phyloP scores from a whole-genome alignment of 2,329 filamentous ascomycete genomes.

The Verticillium albo-atrum region DNA sequence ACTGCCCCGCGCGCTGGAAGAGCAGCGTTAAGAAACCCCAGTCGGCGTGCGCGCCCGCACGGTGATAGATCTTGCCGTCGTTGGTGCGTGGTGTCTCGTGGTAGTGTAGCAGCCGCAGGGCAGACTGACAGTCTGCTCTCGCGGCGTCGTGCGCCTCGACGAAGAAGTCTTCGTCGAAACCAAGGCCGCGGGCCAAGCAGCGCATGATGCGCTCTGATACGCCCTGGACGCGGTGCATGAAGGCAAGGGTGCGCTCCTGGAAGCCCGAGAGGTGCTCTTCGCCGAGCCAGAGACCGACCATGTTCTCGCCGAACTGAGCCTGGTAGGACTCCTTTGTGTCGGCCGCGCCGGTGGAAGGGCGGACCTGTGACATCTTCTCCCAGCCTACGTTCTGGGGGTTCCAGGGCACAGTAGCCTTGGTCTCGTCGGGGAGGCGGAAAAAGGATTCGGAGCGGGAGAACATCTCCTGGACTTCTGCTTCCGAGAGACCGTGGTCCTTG shows the following conservation, averaged over 20 bases:
- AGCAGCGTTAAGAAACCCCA: constrained; percentile 60
- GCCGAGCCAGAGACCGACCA: constrained; percentile 47
- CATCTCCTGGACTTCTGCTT: constrained; percentile 43
- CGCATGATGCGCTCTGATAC: constrained; percentile 53
- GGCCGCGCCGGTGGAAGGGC: constrained; percentile 52
- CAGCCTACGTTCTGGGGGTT: constrained; percentile 53
- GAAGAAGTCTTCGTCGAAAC: constrained; percentile 53
- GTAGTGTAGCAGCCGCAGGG: constrained; percentile 54
- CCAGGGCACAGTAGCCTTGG: constrained; percentile 52
- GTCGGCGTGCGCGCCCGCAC: constrained; percentile 60
- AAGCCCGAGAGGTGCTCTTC: constrained; percentile 46
- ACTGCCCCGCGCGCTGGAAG: constrained; percentile 57
- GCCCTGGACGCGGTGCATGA: constrained; percentile 50
- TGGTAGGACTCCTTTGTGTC: constrained; percentile 61
- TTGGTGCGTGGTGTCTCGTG: constrained; percentile 34
- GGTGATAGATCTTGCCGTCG: constrained; percentile 42
- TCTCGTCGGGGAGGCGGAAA: constrained; percentile 45
- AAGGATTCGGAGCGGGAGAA: constrained; percentile 47
- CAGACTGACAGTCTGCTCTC: constrained; percentile 47
- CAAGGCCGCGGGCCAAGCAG: constrained; percentile 53
- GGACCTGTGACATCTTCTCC: constrained; percentile 55
- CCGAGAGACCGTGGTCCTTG: constrained; percentile 48
- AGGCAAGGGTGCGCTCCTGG: constrained; percentile 33
- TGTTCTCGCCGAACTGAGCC: constrained; percentile 54
- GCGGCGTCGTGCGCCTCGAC: constrained; percentile 46